phyloP scores from a whole-genome alignment of 805 yeast species.

The Debaryomyces prosopidis region DNA sequence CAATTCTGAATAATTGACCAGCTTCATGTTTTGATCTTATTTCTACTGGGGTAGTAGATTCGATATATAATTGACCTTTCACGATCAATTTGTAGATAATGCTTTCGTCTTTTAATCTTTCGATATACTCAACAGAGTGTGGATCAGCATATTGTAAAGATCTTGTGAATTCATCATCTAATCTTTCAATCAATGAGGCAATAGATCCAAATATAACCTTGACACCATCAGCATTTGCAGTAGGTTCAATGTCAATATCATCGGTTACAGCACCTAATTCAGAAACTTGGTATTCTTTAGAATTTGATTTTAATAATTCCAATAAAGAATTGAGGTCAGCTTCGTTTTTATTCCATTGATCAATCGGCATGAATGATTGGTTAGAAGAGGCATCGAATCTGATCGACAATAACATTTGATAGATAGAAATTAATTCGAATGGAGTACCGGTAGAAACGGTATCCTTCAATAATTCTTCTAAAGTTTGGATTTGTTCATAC shows the following conservation, averaged over 20 bases:
- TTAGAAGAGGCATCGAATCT: conserved; percentile 79
- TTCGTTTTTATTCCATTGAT: conserved; percentile 75
- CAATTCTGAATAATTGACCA: conserved; percentile 69
- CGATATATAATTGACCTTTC: conserved; percentile 85
- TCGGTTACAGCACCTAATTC: conserved; percentile 73
- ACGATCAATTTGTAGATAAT: conserved; percentile 72
- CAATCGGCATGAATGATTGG: conserved; percentile 71
- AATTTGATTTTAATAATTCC: conserved; percentile 64
- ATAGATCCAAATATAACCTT: conserved; percentile 80
- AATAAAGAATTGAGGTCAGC: conserved; percentile 63
- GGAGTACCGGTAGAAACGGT: conserved; percentile 34
- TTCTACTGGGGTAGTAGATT: conserved; percentile 52
- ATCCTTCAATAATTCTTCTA: conserved; percentile 59
- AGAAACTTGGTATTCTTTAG: conserved; percentile 59
- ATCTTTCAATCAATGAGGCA: conserved; percentile 83
- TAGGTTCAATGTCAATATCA: conserved; percentile 69
- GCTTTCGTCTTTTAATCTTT: conserved; percentile 85
- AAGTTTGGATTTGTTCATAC: conserved; percentile 67
- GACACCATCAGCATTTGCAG: conserved; percentile 61
- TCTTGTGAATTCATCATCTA: conserved; percentile 90
- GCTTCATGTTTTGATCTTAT: conserved; percentile 41
- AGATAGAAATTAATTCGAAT: conserved; percentile 76
- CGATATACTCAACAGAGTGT: conserved; percentile 90
- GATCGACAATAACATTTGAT: conserved; percentile 80
- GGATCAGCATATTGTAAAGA: conserved; percentile 90